Base-by-base conservation (phyloP, 768 basidiomycete species). In the Mycena crocata region DNA sequence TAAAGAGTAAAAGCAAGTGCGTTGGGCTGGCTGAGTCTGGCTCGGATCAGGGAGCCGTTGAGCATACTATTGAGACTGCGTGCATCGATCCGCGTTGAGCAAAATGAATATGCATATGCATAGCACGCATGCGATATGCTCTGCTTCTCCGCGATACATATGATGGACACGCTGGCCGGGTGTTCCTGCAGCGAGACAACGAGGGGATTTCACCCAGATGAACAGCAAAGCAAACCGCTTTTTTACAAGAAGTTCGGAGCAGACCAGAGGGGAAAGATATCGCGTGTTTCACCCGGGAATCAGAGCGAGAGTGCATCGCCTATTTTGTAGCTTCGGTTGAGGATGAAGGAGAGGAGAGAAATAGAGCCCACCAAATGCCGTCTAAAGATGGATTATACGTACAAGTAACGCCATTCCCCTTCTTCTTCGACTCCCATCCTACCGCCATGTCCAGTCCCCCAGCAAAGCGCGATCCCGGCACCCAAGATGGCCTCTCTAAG, bases 401-500 rank as follows among this genome's bases (percentile, higher is more conserved):
- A 44, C 24, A 31, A 17, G 28, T 49, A 49, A 7, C 23, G 48
- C 17, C 15, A 10, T 9, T 19, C 28, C 31, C 21, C 30, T 31
- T 28, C 42, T 23, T 23, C 40, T 57, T 50, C 60, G n/a, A 57
- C 62, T 31, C 61, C 71, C 67, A 69, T 56, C 67, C 39, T 9
- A n/a, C 15, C 42, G 66, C 71, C 72, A 83, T 84, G 81, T 81
- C 80, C 63, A 71, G 78, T 66, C 67, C 75, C 68, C 71, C 77
- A 63, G 76, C 78, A 32, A 77, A 76, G 57, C 71, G 77, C 42
- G 59, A 76, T 31, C 74, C 77, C 46, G 35, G 71, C 23, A 63
- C 57, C 32, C 59, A 61, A 15, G 70, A 80, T 5, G 78, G 75
- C 64, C 79, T 82, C 3, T 65, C 80, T 2, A 90, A 89, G 79